These are phyloP conservation scores for Trypanosoma vivax DNA, from an alignment of 208 protist species.

Conservation along the genomic window DNA sequence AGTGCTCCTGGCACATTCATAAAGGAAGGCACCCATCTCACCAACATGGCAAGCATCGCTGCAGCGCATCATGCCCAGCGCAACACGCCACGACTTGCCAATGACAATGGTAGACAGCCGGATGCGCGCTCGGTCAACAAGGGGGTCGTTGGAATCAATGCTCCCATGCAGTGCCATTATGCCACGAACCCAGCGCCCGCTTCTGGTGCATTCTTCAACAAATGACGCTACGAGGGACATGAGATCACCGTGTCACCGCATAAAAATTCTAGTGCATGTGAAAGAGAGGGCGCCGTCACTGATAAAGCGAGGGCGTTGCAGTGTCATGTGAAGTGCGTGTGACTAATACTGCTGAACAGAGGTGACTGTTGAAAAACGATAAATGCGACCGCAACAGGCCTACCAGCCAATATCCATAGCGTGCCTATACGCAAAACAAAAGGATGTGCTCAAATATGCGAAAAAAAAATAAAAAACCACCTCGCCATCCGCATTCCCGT, in stretches of 20 bases:
- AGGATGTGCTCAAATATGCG: too few relatives aligned
- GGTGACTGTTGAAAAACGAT: too few relatives aligned
- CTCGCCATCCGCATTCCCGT: too few relatives aligned
- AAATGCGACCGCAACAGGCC: too few relatives aligned
- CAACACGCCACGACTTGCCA: slow-evolving; percentile 34
- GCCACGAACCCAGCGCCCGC: slow-evolving; percentile 62
- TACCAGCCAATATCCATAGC: too few relatives aligned
- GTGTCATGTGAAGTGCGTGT: too few relatives aligned
- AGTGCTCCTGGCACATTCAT: slow-evolving; percentile 13
- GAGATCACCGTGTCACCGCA: not conserved
- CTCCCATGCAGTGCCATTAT: slow-evolving; percentile 49
- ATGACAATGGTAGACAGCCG: slow-evolving; percentile 35
- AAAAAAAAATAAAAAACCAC: slow-evolving; percentile 2
- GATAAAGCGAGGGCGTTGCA: too few relatives aligned
- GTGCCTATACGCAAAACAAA: too few relatives aligned
- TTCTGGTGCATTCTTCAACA: slow-evolving; percentile 47
- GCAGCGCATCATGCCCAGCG: slow-evolving; percentile 31
- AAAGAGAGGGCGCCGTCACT: too few relatives aligned
- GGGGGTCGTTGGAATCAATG: slow-evolving; percentile 13
- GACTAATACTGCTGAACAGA: too few relatives aligned
- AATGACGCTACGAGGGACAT: slow-evolving; percentile 65
- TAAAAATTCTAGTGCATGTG: not conserved
- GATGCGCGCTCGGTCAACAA: slow-evolving; percentile 28
- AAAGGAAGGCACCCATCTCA: slow-evolving; percentile 12
- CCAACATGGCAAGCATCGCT: slow-evolving; percentile 10